Base-by-base conservation (phyloP, 2,329 filamentous ascomycete genomes). In the Zasmidium cellare region DNA sequence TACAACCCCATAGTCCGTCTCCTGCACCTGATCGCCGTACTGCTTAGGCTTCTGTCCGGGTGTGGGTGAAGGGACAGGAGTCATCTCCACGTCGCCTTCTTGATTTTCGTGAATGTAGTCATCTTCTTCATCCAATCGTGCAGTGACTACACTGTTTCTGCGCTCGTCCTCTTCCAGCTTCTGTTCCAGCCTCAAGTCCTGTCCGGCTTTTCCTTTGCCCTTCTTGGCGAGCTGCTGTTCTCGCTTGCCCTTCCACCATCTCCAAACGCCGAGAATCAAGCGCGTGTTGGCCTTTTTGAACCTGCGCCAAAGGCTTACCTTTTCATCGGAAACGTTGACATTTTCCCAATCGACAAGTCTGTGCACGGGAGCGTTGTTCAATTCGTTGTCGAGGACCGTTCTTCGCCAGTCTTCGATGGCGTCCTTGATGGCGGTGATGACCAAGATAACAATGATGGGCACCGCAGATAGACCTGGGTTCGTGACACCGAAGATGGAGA, bases 351-450 rank as follows among this genome's bases (percentile, higher is more conserved):
- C 88, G 12, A 91, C 81, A 19, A 99, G 80, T 58, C 93, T 87
- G 75, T 99, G 93, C 9, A 97, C 91, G 0, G 92, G 90, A 2
- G 94, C 94, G 72, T 99, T 97, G 77, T 99, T 99, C 61, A 99
- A 82, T 69, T 96, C 90, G 64, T 88, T 96, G 72, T 99, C 94
- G 46, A 97, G 86, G 45, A 92, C 81, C 0, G 93, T 97, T 76
- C 94, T 84, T 67, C 94, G 85, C 80, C 91, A 97, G 77, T 99
- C 94, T 76, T 99, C 94, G 63, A 97, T 88, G 18, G 87, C 94
- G 73, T 99, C 94, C 76, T 97, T 99, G 74, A 97, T 84, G 24
- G 91, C 87, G 1, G 94, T 99, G 54, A 97, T 84, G 60, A 84
- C 77, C 54, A 99, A 82, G 75, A 99, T 97, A 69, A 96, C 88